Evolutionary conservation across 164 flowering plant species (phyloP), one percentile per base, ranked within the genome.

Genomic region (Kalanchoe fedtschenkoi): DNA sequence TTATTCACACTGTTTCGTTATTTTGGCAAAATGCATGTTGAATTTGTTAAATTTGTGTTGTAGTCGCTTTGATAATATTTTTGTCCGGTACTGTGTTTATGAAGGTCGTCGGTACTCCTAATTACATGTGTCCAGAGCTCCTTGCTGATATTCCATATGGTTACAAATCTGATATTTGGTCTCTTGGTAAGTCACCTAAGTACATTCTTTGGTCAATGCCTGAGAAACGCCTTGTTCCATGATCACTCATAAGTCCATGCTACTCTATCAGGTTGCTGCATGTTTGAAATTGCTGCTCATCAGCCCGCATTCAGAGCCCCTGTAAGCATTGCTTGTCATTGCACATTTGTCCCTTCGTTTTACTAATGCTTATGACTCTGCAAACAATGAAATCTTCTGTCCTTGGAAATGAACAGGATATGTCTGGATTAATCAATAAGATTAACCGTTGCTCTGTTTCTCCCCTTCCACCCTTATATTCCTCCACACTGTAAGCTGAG

Each of bases 241-340:
- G 28, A 58, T 58, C 14, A 9, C 11, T n/a, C 26, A 38, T 14
- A 34, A 30, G 46, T 68, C 66, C 33, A 13, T 51, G 10, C 62
- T 65, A 42, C 56, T 64, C 32, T 62, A 26, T n/a, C 77, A 87
- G 97, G 96, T 65, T 86, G 97, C 69, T 88, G 93, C 47, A 81
- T 91, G 83, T 91, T 86, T 72, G 97, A 91, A 75, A 88, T 88
- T 13, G 89, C 93, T 46, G 88, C 97, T 33, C 97, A 91, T 71
- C 84, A 80, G 66, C 87, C 87, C 34, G 84, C 97, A 62, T 91
- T 88, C 58, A 75, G 81, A 75, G 97, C 97, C 70, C 71, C 86
- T 35, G 97, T 91, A 75, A 82, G 89, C 70, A 34, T 33, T 47
- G 43, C 13, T n/a, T 38, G 33, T 54, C 5, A 22, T n/a, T 2